These are phyloP conservation scores for Taiozyma onychis DNA, from an alignment of 1,139 yeast species.

Conservation along the genomic window DNA sequence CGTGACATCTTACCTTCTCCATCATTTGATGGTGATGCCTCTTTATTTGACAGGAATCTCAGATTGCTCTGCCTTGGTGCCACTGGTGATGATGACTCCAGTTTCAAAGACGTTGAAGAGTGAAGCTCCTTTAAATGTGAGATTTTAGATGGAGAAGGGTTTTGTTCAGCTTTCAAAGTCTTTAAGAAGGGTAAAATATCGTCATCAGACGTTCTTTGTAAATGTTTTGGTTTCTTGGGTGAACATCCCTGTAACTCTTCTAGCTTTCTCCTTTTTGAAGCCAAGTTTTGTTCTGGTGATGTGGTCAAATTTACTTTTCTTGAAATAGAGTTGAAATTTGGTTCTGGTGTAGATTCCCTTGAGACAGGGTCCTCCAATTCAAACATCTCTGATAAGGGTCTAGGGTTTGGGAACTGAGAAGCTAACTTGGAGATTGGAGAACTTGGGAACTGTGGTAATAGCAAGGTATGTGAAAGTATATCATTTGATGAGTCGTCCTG, in stretches of 20 bases:
- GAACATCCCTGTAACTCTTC: background rate
- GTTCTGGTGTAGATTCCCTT: background rate
- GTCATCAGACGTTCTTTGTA: background rate
- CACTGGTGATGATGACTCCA: background rate
- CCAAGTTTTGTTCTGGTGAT: background rate
- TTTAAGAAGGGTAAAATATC: background rate
- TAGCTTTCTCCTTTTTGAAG: background rate
- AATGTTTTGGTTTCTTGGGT: background rate
- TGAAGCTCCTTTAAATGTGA: background rate
- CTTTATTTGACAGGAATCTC: constrained; percentile 1
- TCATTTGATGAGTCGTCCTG: background rate
- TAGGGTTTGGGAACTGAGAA: constrained; percentile 16
- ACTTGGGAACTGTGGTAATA: background rate
- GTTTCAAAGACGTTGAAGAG: background rate
- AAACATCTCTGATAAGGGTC: constrained; percentile 14
- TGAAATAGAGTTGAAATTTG: background rate
- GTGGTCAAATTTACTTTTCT: constrained; percentile 1
- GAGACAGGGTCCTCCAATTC: constrained; percentile 9
- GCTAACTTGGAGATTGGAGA: constrained; percentile 12
- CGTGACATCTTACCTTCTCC: background rate
- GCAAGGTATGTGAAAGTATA: background rate
- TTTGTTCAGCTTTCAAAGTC: background rate
- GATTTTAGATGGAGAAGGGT: background rate
- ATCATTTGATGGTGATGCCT: background rate
- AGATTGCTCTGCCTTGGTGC: constrained; percentile 6